phyloP scores from a whole-genome alignment of 768 basidiomycete species.

The Mycena metata region DNA sequence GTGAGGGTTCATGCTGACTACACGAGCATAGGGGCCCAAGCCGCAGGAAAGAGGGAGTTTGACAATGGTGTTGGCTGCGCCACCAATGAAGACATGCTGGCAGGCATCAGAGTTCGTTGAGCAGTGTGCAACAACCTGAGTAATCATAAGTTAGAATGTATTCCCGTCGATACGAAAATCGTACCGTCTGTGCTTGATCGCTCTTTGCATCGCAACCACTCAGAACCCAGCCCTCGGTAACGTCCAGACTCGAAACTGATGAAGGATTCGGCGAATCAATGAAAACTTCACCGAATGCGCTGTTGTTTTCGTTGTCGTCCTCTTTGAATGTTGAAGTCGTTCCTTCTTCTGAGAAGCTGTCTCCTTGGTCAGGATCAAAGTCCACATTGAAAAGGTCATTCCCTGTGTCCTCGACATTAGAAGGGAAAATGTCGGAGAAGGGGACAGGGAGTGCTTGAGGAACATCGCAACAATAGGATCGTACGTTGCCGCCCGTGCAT shows the following conservation, averaged over 20 bases:
- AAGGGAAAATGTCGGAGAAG: too few relatives aligned
- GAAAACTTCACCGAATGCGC: conserved; percentile 21
- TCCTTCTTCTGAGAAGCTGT: conserved; percentile 4
- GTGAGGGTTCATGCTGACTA: too few relatives aligned
- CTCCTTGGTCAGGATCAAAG: too few relatives aligned
- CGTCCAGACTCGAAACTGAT: background rate
- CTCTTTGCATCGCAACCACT: background rate
- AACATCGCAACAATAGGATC: too few relatives aligned
- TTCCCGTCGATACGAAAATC: too few relatives aligned
- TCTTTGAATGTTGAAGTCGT: background rate
- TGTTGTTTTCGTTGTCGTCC: conserved; percentile 1
- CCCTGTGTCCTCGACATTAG: too few relatives aligned
- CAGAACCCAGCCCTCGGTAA: conserved; percentile 5
- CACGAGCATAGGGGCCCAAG: conserved; percentile 9
- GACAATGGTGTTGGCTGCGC: conserved; percentile 18
- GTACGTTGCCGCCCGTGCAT: too few relatives aligned
- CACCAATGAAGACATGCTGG: conserved; percentile 16
- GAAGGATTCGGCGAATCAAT: conserved; percentile 15
- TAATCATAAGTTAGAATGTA: background rate
- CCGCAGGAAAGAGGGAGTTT: background rate
- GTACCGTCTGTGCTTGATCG: conserved; percentile 19
- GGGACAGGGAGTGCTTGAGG: too few relatives aligned
- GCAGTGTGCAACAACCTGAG: conserved; percentile 16
- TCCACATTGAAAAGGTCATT: too few relatives aligned
- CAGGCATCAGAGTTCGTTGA: background rate